phyloP scores from a whole-genome alignment of 306 rosid genomes.

The Dicorynia guianensis region DNA sequence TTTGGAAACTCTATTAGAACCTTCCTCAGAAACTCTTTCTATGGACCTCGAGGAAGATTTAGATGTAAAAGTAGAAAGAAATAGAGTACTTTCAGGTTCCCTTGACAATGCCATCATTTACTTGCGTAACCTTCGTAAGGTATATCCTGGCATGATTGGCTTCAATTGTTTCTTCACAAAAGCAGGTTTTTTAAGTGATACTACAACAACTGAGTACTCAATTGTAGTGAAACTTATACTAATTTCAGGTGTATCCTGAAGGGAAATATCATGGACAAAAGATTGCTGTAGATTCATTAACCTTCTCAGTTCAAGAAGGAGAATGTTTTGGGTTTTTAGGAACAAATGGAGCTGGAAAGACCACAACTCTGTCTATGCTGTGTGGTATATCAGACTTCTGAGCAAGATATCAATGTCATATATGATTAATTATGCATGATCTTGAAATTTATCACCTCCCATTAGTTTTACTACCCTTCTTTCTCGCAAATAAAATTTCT shows the following conservation, averaged over 20 bases:
- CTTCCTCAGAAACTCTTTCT: slow-evolving; percentile 54
- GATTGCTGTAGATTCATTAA: slow-evolving; percentile 88
- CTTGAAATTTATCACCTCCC: too few species aligned
- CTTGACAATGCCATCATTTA: slow-evolving; percentile 82
- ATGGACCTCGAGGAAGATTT: slow-evolving; percentile 72
- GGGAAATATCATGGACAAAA: slow-evolving; percentile 62
- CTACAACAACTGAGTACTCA: not conserved
- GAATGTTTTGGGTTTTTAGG: slow-evolving; percentile 98
- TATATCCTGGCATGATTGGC: slow-evolving; percentile 43
- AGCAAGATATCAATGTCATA: not conserved
- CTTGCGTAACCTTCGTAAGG: slow-evolving; percentile 89
- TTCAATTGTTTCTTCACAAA: slow-evolving; percentile 33
- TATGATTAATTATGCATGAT: too few species aligned
- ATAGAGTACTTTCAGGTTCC: slow-evolving; percentile 88
- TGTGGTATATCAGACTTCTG: slow-evolving; percentile 64
- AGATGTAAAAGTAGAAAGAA: slow-evolving; percentile 89
- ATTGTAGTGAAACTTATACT: slow-evolving; percentile 27
- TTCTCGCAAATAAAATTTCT: too few species aligned
- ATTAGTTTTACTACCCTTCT: too few species aligned
- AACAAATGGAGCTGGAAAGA: slow-evolving; percentile 98
- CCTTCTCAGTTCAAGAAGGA: slow-evolving; percentile 93
- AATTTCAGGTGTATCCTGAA: slow-evolving; percentile 78
- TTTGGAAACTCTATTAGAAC: slow-evolving; percentile 71
- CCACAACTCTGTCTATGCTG: slow-evolving; percentile 91
- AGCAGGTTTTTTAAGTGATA: slow-evolving; percentile 25